Percentiles rank a stretch among this genome's conserved stretches.
Conservation (phyloP, 1,284 basidiomycete species). For the Apiotrichum sp. region DNA sequence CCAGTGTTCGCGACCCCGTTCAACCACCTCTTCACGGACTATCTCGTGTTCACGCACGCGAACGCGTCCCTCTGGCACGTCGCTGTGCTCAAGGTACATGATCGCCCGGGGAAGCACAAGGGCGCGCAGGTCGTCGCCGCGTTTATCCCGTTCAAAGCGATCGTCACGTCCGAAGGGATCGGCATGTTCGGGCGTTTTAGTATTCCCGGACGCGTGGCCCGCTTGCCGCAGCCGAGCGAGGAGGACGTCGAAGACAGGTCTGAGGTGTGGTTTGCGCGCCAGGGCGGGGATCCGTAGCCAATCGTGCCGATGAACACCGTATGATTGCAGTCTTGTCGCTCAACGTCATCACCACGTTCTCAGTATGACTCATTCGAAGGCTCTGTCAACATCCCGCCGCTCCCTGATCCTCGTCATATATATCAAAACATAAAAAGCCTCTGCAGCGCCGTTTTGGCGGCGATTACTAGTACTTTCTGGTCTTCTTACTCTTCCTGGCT, state of each 20-base stretch:
- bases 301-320: no score
- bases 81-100: neutral
- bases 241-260: neutral
- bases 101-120: neutral
- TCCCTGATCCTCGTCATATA: no score
- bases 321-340: no score
- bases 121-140: neutral
- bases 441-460: no score
- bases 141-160: neutral
- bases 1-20: conserved; percentile 10
- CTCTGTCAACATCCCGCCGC: no score
- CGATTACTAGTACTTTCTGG: no score
- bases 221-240: neutral
- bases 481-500: no score
- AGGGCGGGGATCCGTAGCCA: no score
- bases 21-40: conserved; percentile 16
- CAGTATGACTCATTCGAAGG: no score
- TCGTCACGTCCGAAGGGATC: conserved; percentile 10
- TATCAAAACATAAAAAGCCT: no score
- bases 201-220: neutral
- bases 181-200: conserved; percentile 9
- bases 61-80: conserved; percentile 7
- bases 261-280: conserved; percentile 9
- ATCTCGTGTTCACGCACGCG: conserved; percentile 24
- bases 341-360: no score